These are phyloP conservation scores for Nothophaeocryptopus gaeumannii DNA, from an alignment of 2,329 filamentous ascomycete species.

Conservation along the genomic window DNA sequence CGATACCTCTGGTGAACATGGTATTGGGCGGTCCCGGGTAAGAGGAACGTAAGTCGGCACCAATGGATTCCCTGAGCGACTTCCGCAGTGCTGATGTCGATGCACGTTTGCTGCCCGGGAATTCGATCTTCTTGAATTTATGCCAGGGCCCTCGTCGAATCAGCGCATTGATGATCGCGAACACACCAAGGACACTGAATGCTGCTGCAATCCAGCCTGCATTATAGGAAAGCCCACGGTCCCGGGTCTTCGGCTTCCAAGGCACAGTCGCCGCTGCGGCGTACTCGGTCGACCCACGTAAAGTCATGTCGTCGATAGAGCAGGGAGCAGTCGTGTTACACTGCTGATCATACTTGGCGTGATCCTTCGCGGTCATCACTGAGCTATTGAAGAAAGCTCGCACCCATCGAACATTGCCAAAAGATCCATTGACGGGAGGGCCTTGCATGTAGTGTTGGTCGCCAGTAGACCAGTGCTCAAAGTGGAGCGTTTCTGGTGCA, in stretches of 20 bases:
- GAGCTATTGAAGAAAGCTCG: conserved; percentile 53
- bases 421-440: conserved; percentile 40
- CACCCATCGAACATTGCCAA: conserved; percentile 46
- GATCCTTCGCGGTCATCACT: conserved; percentile 33
- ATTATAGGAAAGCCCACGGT: conserved; percentile 19
- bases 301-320: conserved; percentile 29
- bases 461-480: conserved; percentile 51
- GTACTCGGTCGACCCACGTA: conserved; percentile 27
- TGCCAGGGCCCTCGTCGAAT: conserved; percentile 29
- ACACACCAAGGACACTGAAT: conserved; percentile 29
- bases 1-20: conserved; percentile 1
- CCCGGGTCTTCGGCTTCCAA: conserved; percentile 18
- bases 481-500: conserved; percentile 43
- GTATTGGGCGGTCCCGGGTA: conserved; percentile 10
- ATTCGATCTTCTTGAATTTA: conserved; percentile 22
- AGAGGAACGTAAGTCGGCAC: conserved; percentile 1
- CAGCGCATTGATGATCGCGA: conserved; percentile 29
- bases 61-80: conserved; percentile 21
- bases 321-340: conserved; percentile 21
- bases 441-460: conserved; percentile 46
- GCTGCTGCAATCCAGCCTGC: conserved; percentile 30
- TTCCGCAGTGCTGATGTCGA: conserved; percentile 16
- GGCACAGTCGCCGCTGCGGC: conserved; percentile 15
- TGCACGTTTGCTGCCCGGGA: conserved; percentile 18
- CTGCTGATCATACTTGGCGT: conserved; percentile 15